Conservation (phyloP, 345 rosid species). For the Gynandropsis gynandra region DNA sequence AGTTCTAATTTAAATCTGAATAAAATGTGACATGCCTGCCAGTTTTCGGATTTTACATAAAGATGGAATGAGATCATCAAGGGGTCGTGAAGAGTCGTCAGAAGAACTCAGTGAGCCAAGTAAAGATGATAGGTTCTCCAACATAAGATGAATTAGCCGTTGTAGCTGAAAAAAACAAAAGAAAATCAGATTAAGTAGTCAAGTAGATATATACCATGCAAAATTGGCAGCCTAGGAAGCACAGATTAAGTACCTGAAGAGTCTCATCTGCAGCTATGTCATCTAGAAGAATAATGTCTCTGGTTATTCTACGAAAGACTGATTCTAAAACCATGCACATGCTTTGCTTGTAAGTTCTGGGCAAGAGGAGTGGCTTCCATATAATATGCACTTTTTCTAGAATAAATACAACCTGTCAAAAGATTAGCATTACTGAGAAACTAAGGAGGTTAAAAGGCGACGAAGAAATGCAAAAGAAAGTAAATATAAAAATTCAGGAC, state of each 20-base stretch:
- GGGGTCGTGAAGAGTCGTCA: constrained; percentile 31
- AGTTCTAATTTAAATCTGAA: constrained; percentile 6
- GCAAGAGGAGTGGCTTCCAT: constrained; percentile 86
- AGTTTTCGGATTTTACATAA: constrained; percentile 70
- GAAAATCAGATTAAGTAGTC: constrained; percentile 5
- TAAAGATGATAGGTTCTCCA: constrained; percentile 61
- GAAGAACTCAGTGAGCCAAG: constrained; percentile 45
- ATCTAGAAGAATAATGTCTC: constrained; percentile 76
- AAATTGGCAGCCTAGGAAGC: constrained; percentile 5
- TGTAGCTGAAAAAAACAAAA: constrained; percentile 63
- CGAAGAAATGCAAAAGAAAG: background rate
- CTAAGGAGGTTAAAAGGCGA: constrained; percentile 9
- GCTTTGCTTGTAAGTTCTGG: constrained; percentile 71
- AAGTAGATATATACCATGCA: background rate
- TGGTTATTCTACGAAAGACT: constrained; percentile 60
- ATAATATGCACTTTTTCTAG: constrained; percentile 87
- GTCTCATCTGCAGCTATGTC: constrained; percentile 99
- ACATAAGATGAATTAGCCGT: constrained; percentile 63
- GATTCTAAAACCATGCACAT: constrained; percentile 78
- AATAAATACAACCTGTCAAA: constrained; percentile 65
- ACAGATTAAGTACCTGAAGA: constrained; percentile 44
- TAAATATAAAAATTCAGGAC: constrained; percentile 15
- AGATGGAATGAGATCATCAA: constrained; percentile 66
- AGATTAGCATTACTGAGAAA: constrained; percentile 5
- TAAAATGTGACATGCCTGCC: constrained; percentile 45